Percentiles rank a stretch among this genome's conserved stretches.
These are phyloP conservation scores for Xylaria sp. DNA, from an alignment of 2,329 filamentous ascomycete genomes.

Conservation along the genomic window DNA sequence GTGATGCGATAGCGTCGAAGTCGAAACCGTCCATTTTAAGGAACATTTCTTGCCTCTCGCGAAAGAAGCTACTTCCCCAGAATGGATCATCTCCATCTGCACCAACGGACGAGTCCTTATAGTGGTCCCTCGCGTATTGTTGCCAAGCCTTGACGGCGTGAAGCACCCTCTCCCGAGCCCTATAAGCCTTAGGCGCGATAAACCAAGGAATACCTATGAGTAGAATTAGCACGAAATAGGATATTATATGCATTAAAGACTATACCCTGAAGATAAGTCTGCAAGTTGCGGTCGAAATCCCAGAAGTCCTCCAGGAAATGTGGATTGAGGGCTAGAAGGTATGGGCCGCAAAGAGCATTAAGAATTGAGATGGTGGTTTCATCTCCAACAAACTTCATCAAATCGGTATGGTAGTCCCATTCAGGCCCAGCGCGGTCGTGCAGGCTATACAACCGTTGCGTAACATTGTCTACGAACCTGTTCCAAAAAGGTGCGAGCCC, in stretches of 20 bases:
- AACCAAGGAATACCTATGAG: conserved; percentile 42
- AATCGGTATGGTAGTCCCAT: conserved; percentile 38
- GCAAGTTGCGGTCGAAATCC: conserved; percentile 46
- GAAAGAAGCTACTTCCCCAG: conserved; percentile 46
- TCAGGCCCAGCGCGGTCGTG: conserved; percentile 32
- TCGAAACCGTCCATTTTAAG: conserved; percentile 45
- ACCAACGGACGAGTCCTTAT: conserved; percentile 29
- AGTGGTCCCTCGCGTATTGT: conserved; percentile 43
- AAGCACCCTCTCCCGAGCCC: conserved; percentile 40
- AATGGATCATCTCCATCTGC: conserved; percentile 43
- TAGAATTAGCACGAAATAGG: conserved; percentile 13
- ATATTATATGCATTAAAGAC: background rate
- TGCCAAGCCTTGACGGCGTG: conserved; percentile 42
- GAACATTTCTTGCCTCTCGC: conserved; percentile 42
- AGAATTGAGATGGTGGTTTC: conserved; percentile 40
- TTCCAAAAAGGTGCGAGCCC: conserved; percentile 43
- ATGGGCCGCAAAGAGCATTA: conserved; percentile 44
- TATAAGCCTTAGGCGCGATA: conserved; percentile 43
- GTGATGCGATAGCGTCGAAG: conserved; percentile 42
- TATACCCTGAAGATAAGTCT: conserved; percentile 45
- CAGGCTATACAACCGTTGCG: conserved; percentile 34
- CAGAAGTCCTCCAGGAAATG: conserved; percentile 43
- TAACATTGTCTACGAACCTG: conserved; percentile 41
- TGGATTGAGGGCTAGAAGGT: conserved; percentile 41
- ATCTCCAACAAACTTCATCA: conserved; percentile 42